Base-by-base conservation (phyloP, 352 stramenopile species). In the Phytophthora parvispora region DNA sequence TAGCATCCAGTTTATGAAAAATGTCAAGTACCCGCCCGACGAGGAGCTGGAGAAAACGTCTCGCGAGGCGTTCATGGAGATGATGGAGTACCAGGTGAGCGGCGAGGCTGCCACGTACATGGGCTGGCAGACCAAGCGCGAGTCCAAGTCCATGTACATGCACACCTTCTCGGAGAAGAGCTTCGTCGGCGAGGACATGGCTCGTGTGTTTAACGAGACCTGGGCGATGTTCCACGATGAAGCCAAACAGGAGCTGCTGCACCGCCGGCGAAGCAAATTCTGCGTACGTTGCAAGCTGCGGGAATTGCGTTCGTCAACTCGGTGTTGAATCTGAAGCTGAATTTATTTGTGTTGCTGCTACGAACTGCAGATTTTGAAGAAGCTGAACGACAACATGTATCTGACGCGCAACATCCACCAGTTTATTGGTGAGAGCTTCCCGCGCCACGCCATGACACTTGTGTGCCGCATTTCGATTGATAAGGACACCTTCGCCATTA, bases 1-100 rank as follows among this genome's bases (percentile, higher is more conserved):
- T 65, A 93, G 86, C 68, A 90, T 95, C 51, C 87, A 95, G 74
- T 94, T 95, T 69, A 92, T 95, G 85, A 94, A 94, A 69, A 95
- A 93, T 34, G 86, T 95, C 65, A 95, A 94, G 71, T 93, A 86
- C 59, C 87, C 87, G 22, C 50, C 81, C 15, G 87, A 94, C 57
- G 81, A 92, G 20, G 87, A 94, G 60, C 84, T 95, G 31, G 78
- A 93, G 53, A 94, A 93, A 69, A 87, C 83, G 32, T 89, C 86
- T 10, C 79, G 85, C 48, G 85, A 90, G 55, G 85, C 87, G 38
- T 91, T 92, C 55, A 79, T 88, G 67, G 83, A 93, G 76, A 95
- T 95, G 87, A 80, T 87, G 57, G 82, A 90, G 73, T 94, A 95
- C 66, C 77, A 86, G 50, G 86, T 94, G 28, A 94, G 85, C 59